A percentile compares a stretch with the other conserved stretches of the same genome.
Evolutionary conservation across 129 eudicot species (phyloP).

Genomic region (Kitagawia praeruptora): DNA sequence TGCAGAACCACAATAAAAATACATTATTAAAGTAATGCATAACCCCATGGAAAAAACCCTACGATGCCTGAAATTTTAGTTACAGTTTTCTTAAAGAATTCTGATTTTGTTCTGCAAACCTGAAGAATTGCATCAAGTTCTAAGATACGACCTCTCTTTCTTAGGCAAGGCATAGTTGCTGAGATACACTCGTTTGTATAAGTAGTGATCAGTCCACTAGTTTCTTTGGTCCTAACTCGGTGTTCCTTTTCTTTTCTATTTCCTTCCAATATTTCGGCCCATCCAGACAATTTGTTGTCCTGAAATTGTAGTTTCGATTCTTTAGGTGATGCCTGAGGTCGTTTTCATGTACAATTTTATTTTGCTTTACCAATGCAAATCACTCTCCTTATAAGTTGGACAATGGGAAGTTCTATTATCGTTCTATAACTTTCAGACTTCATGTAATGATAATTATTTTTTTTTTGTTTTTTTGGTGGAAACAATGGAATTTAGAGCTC

Average conservation of each 20-base stretch:
- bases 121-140: not conserved
- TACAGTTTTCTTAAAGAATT: not conserved
- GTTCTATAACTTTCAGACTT: not conserved
- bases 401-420: not conserved
- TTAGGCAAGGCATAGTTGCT: not conserved
- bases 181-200: not conserved
- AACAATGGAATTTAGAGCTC: not conserved
- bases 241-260: too few relatives aligned
- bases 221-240: not conserved
- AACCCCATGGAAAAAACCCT: not conserved
- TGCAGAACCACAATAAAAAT: too few relatives aligned
- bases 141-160: not conserved
- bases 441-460: not conserved
- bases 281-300: not conserved
- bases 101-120: not conserved
- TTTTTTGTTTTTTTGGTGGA: not conserved
- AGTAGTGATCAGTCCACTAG: not conserved
- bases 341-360: not conserved
- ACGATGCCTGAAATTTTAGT: not conserved
- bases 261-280: not conserved
- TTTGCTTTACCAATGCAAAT: not conserved
- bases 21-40: too few relatives aligned
- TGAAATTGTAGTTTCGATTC: not conserved
- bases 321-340: not conserved
- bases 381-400: not conserved